phyloP scores from a whole-genome alignment of 2,329 filamentous ascomycete species.

The Aureobasidium sp. region DNA sequence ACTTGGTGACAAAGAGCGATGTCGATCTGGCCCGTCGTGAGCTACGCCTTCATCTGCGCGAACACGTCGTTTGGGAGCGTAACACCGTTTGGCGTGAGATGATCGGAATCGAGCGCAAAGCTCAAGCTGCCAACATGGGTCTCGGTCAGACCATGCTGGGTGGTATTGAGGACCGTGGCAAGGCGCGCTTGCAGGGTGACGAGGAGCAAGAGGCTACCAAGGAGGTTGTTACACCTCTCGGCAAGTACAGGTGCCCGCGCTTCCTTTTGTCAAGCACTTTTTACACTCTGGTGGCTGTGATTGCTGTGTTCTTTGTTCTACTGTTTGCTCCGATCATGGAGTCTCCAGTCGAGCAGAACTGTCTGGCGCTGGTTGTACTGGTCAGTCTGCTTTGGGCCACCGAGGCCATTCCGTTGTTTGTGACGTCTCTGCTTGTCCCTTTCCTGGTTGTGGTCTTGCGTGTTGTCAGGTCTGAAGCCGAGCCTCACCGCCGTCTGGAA shows the following conservation, averaged over 20 bases:
- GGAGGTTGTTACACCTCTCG: constrained; percentile 70
- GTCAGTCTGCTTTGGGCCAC: constrained; percentile 95
- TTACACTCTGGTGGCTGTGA: constrained; percentile 60
- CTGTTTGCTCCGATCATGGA: constrained; percentile 75
- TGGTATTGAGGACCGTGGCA: constrained; percentile 56
- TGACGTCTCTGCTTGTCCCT: constrained; percentile 86
- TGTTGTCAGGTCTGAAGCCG: constrained; percentile 70
- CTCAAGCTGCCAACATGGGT: constrained; percentile 86
- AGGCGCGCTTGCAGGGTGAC: constrained; percentile 74
- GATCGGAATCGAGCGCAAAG: constrained; percentile 93
- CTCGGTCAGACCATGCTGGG: constrained; percentile 69
- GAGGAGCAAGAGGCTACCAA: constrained; percentile 56
- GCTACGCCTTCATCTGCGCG: constrained; percentile 78
- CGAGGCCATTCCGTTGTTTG: constrained; percentile 94
- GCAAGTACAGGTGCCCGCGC: constrained; percentile 61
- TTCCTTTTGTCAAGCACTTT: constrained; percentile 83
- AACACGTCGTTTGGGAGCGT: constrained; percentile 97
- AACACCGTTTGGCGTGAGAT: constrained; percentile 99
- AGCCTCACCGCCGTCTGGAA: constrained; percentile 60
- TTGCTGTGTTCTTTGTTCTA: constrained; percentile 65
- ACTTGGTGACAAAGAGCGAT: constrained; percentile 75
- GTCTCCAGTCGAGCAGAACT: constrained; percentile 87
- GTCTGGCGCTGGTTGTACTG: constrained; percentile 84
- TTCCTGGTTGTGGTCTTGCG: constrained; percentile 82
- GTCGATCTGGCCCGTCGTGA: constrained; percentile 69